These are phyloP conservation scores for Wickerhamomyces bovis DNA, from an alignment of 805 yeast genomes.

Conservation along the genomic window DNA sequence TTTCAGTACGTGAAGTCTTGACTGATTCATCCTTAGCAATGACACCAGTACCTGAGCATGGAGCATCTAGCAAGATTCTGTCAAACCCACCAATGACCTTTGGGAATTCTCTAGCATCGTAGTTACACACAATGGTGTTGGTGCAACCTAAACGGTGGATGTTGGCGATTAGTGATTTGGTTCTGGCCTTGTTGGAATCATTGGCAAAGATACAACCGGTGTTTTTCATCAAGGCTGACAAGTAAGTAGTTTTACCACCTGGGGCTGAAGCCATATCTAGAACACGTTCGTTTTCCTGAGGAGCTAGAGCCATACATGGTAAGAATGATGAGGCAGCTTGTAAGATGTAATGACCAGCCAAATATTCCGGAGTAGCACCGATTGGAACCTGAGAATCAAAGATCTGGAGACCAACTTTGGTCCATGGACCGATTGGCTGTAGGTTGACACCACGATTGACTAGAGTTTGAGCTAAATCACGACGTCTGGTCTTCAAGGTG, in stretches of 20 bases:
- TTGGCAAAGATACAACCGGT: conserved; percentile 97
- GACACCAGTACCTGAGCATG: conserved; percentile 99
- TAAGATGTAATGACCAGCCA: conserved; percentile 94
- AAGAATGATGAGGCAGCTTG: conserved; percentile 98
- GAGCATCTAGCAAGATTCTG: conserved; percentile 92
- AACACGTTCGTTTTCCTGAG: conserved; percentile 94
- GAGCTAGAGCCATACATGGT: conserved; percentile 96
- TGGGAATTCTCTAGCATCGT: conserved; percentile 98
- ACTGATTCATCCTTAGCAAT: conserved; percentile 96
- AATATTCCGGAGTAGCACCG: conserved; percentile 98
- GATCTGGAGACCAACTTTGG: conserved; percentile 94
- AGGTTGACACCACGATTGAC: conserved; percentile 96
- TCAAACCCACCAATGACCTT: conserved; percentile 98
- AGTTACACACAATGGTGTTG: conserved; percentile 92
- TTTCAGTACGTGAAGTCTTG: conserved; percentile 88
- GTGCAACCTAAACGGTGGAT: conserved; percentile 96
- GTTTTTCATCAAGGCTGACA: conserved; percentile 94
- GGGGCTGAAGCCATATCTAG: conserved; percentile 99
- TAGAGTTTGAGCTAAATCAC: conserved; percentile 91
- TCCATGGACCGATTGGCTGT: conserved; percentile 97
- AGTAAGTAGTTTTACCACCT: conserved; percentile 96
- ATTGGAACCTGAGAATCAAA: conserved; percentile 99
- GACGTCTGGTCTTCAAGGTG: conserved; percentile 87
- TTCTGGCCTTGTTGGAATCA: conserved; percentile 94
- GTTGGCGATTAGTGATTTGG: conserved; percentile 93